Conservation (phyloP, 768 basidiomycete species). For the Trametes villosa region DNA sequence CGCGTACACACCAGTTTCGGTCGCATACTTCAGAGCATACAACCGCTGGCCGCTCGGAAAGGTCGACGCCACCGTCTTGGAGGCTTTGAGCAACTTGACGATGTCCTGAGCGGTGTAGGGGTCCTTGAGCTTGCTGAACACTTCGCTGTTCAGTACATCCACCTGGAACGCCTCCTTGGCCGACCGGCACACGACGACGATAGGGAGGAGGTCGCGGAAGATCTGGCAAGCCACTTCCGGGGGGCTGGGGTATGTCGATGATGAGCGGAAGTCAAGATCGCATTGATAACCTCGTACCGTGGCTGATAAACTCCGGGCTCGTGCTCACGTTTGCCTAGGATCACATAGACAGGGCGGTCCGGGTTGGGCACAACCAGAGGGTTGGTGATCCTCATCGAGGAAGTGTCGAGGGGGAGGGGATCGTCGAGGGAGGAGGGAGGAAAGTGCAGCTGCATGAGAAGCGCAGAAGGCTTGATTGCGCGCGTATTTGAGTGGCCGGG, state of each 20-base stretch:
- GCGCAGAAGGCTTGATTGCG: background rate
- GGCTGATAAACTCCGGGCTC: background rate
- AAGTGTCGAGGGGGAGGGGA: background rate
- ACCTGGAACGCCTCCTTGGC: background rate
- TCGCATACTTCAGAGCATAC: background rate
- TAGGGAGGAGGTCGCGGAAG: background rate
- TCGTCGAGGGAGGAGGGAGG: background rate
- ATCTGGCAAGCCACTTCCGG: background rate
- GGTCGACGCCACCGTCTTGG: background rate
- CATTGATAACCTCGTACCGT: background rate
- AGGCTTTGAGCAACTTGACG: background rate
- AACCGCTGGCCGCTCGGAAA: background rate
- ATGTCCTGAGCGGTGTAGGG: background rate
- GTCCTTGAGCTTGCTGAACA: background rate
- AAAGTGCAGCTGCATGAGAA: background rate
- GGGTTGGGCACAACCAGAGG: background rate
- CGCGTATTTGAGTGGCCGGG: background rate
- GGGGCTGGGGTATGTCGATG: background rate
- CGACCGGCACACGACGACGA: slow-evolving; percentile 1
- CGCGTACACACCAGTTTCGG: background rate
- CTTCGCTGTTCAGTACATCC: background rate
- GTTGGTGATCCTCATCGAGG: background rate
- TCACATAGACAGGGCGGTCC: background rate
- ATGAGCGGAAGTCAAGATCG: background rate
- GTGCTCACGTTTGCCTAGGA: background rate